Evolutionary conservation across 139 green algal genomes (phyloP), one percentile per base, ranked within the genome.

Genomic region (Gonium pectorale): DNA sequence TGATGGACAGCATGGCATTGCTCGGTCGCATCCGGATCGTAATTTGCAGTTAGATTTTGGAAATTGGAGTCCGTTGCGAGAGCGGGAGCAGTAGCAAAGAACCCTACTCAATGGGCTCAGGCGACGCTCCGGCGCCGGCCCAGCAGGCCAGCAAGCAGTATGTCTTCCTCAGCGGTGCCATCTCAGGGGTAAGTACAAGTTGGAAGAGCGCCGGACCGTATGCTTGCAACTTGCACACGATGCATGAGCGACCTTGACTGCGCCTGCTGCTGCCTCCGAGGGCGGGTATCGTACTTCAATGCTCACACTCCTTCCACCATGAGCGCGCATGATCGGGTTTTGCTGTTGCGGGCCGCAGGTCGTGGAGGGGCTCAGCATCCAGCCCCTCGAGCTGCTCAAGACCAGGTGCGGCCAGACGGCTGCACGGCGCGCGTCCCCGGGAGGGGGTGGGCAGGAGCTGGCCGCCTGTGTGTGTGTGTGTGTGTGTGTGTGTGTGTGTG

Each of bases 301-400:
- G 13, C 13, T 56, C 13, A 8, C 22, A n/a, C 17, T 46, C 11
- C 11, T 27, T 74, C 15, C 27, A n/a, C 67, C 67, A 51, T 74
- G 67, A 27, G 21, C 7, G 37, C 31, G 19, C 37, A 35, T 35
- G 37, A 9, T 33, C 21, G 67, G 3, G 67, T 29, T 44, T 17
- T 6, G 7, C 64, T 51, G n/a, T 26, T 44, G 64, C 26, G n/a
- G 11, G 26, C 1, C 72, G 40, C 44, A 78, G 79, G 46, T 89
- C 17, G 68, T 89, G 19, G 85, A 87, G 51, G 79, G 80, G 0
- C n/a, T 87, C 33, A 71, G n/a, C 66, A 86, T 87, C 15, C 80
- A 90, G 43, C 89, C 89, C 0, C 79, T 92, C 40, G 89, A 90
- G 75, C 71, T 92, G 52, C 43, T 92, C 5, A 92, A 92, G 43